Percentiles rank a stretch among this genome's conserved stretches.
Evolutionary conservation across 1,284 basidiomycete species (phyloP).

Genomic region (Phlebopus sp.): DNA sequence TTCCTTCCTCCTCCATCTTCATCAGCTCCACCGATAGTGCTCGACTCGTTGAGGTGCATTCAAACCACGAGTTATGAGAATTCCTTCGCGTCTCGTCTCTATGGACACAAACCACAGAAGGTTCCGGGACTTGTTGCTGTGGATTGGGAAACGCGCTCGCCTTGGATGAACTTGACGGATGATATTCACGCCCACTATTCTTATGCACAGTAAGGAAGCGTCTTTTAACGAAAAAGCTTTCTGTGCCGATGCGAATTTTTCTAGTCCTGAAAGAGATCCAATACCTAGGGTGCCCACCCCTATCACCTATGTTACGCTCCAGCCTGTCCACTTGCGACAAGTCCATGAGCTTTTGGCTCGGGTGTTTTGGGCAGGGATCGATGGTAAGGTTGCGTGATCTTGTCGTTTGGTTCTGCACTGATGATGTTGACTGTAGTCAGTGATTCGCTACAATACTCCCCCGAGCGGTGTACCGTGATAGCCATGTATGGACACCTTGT

Average conservation of each 20-base stretch:
- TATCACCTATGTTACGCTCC: conserved; percentile 62
- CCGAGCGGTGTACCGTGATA: conserved; percentile 68
- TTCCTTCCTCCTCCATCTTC: conserved; percentile 22
- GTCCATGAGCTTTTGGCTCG: conserved; percentile 65
- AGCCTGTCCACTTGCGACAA: conserved; percentile 58
- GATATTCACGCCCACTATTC: conserved; percentile 64
- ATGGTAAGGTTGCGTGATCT: conserved; percentile 46
- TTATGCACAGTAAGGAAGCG: conserved; percentile 51
- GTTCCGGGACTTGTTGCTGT: conserved; percentile 44
- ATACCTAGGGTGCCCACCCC: conserved; percentile 44
- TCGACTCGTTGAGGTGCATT: conserved; percentile 54
- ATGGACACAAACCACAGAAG: conserved; percentile 35
- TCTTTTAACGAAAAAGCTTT: neutral
- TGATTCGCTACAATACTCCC: conserved; percentile 62
- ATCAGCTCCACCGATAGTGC: conserved; percentile 40
- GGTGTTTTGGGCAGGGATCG: conserved; percentile 71
- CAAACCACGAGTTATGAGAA: conserved; percentile 57
- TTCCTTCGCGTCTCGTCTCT: conserved; percentile 62
- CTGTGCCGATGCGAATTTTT: conserved; percentile 10
- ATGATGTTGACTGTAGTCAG: conserved; percentile 44
- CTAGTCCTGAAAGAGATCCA: conserved; percentile 55
- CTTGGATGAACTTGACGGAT: conserved; percentile 72
- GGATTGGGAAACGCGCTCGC: conserved; percentile 67
- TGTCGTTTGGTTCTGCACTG: conserved; percentile 3
- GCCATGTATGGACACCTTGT: conserved; percentile 69